Conservation (phyloP, 1,284 basidiomycete species). For the Pyrrhoderma noxium region DNA sequence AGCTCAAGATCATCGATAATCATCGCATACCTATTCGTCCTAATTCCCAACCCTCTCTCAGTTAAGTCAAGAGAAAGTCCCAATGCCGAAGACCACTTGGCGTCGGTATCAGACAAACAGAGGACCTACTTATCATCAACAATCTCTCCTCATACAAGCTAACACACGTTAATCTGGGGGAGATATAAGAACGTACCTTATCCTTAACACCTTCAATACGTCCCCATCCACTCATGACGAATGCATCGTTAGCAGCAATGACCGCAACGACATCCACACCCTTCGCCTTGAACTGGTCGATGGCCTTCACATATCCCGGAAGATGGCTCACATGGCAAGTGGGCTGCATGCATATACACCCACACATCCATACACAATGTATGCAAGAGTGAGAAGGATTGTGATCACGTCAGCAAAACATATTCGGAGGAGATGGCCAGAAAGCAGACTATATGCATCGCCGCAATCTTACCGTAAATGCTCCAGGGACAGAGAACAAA, state of each 20-base stretch:
- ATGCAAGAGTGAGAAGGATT: neutral
- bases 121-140: conserved; percentile 42
- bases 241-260: conserved; percentile 69
- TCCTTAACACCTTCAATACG: conserved; percentile 63
- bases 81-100: conserved; percentile 56
- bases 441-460: no score
- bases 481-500: conserved; percentile 70
- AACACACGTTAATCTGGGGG: no score
- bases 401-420: neutral
- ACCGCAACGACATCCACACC: conserved; percentile 68
- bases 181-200: conserved; percentile 42
- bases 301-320: conserved; percentile 59
- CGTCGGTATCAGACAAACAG: conserved; percentile 56
- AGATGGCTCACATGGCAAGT: conserved; percentile 70
- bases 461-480: conserved; percentile 73
- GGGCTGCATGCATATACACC: no score
- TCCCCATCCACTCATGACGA: conserved; percentile 74
- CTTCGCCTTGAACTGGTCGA: conserved; percentile 64
- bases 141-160: no score
- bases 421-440: no score
- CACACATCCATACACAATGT: no score
- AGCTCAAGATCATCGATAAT: conserved; percentile 67
- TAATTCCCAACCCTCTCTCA: conserved; percentile 47
- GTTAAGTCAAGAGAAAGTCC: conserved; percentile 59
- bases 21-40: conserved; percentile 65